Conservation (phyloP, 1,139 yeast genomes). For the Kodamaea arcana region DNA sequence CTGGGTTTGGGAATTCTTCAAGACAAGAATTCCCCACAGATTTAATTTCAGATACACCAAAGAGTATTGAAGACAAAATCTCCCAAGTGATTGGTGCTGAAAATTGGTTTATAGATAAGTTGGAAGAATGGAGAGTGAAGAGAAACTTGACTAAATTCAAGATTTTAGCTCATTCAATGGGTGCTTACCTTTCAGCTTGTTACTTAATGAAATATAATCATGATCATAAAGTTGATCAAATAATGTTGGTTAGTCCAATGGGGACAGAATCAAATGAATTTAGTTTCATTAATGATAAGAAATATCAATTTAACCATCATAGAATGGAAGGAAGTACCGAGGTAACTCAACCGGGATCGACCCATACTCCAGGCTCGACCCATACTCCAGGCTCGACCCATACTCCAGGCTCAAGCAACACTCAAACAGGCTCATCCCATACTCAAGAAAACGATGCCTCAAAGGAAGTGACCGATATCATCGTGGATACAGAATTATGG, state of each 20-base stretch:
- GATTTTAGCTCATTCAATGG: conserved; percentile 43
- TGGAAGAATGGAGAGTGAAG: conserved; percentile 35
- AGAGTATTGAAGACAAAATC: conserved; percentile 20
- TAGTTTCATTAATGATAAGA: conserved; percentile 32
- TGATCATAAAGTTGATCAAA: conserved; percentile 22
- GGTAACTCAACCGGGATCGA: not conserved
- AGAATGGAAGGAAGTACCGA: too few relatives aligned
- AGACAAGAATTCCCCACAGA: conserved; percentile 36
- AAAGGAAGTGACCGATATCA: conserved; percentile 15
- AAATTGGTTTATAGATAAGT: conserved; percentile 41
- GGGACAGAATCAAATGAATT: conserved; percentile 40
- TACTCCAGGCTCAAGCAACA: too few relatives aligned
- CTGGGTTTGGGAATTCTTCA: conserved; percentile 46
- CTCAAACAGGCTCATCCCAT: conserved; percentile 9
- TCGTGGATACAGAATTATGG: conserved; percentile 28
- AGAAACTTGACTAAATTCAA: conserved; percentile 26
- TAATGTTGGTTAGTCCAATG: conserved; percentile 42
- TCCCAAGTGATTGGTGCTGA: conserved; percentile 34
- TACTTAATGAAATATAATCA: conserved; percentile 39
- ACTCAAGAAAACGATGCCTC: conserved; percentile 17
- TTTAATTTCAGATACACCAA: conserved; percentile 21
- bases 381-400: too few relatives aligned
- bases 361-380: too few relatives aligned
- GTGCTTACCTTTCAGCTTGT: conserved; percentile 40
- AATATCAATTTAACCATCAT: conserved; percentile 33